Conservation (phyloP, 805 yeast genomes). For the Metschnikowia lunata region DNA sequence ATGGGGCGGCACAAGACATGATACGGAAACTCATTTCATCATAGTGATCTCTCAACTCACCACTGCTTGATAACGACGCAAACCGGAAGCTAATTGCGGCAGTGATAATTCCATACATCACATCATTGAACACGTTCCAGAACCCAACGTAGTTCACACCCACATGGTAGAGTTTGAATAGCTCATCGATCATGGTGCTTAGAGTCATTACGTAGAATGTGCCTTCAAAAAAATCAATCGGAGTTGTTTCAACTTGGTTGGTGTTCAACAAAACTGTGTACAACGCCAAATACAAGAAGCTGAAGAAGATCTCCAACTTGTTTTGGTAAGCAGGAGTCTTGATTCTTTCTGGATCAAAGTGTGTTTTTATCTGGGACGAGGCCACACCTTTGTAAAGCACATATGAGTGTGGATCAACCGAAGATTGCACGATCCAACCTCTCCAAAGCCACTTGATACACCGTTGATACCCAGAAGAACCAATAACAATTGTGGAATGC, state of each 20-base stretch:
- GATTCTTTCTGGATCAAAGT: conserved; percentile 78
- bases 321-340: conserved; percentile 85
- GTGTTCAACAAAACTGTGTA: conserved; percentile 63
- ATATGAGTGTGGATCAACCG: conserved; percentile 63
- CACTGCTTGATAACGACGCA: conserved; percentile 24
- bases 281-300: conserved; percentile 56
- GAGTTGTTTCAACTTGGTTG: conserved; percentile 37
- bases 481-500: conserved; percentile 73
- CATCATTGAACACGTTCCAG: conserved; percentile 74
- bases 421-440: conserved; percentile 84
- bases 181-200: conserved; percentile 65
- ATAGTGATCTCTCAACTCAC: conserved; percentile 26
- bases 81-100: conserved; percentile 55
- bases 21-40: conserved; percentile 64
- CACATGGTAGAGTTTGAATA: conserved; percentile 67
- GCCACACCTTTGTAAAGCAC: conserved; percentile 59
- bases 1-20: conserved; percentile 76
- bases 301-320: conserved; percentile 60
- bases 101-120: conserved; percentile 54
- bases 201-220: conserved; percentile 61
- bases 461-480: conserved; percentile 78
- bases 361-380: conserved; percentile 50
- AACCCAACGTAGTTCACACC: conserved; percentile 70
- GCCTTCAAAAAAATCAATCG: conserved; percentile 45
- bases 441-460: conserved; percentile 90